Evolutionary conservation across 441 rosid species (phyloP).

Genomic region (Erodium trifolium): DNA sequence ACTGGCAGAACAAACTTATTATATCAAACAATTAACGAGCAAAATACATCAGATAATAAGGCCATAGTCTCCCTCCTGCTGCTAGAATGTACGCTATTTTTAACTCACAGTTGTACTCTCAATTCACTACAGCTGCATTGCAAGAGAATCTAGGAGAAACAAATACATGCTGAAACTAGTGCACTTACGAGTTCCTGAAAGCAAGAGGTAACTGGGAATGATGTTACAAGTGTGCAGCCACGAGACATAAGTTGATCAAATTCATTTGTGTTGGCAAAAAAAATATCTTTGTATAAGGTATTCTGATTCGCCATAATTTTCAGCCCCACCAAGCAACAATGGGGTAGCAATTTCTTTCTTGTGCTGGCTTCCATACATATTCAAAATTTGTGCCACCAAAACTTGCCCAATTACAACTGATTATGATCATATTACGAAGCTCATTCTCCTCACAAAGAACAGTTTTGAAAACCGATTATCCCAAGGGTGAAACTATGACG

Average conservation of each 20-base stretch:
- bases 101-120: background rate
- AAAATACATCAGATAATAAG: conserved; percentile 4
- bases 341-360: background rate
- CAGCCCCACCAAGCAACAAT: background rate
- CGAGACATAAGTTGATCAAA: background rate
- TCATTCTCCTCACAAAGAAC: background rate
- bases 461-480: background rate
- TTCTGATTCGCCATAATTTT: background rate
- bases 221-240: background rate
- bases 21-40: background rate
- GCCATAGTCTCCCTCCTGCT: background rate
- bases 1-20: conserved; percentile 4
- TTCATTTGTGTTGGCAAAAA: background rate
- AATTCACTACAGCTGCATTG: background rate
- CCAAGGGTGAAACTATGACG: background rate
- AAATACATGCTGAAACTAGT: background rate
- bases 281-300: background rate
- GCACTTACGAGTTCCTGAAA: background rate
- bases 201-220: background rate
- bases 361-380: background rate
- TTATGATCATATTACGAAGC: background rate
- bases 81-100: background rate
- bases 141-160: conserved; percentile 3
- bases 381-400: background rate
- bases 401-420: background rate